phyloP scores from a whole-genome alignment of 2,329 filamentous ascomycete genomes.

The Lecanicillium sp. region DNA sequence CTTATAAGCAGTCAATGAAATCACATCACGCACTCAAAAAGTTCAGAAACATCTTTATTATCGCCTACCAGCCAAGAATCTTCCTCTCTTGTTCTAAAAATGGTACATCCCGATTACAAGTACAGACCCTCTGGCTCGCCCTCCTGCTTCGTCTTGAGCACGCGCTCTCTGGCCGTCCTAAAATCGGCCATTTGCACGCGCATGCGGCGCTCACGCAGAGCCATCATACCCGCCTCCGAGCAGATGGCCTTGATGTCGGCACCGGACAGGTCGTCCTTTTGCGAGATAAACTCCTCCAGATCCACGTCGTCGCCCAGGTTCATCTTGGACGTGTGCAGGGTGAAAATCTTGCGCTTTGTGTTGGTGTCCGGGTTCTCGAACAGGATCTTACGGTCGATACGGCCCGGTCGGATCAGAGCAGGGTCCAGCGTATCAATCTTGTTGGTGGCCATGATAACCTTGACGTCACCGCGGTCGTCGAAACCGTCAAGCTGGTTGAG shows the following conservation, averaged over 20 bases:
- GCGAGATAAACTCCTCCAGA: slow-evolving; percentile 94
- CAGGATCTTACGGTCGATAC: slow-evolving; percentile 95
- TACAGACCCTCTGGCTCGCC: slow-evolving; percentile 98
- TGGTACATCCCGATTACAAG: slow-evolving; percentile 57
- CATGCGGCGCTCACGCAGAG: slow-evolving; percentile 91
- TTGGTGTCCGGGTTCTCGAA: slow-evolving; percentile 70
- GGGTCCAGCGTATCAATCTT: slow-evolving; percentile 98
- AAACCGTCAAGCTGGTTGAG: slow-evolving; percentile 98
- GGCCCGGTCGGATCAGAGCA: slow-evolving; percentile 89
- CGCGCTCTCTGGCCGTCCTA: slow-evolving; percentile 82
- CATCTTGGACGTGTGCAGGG: slow-evolving; percentile 98
- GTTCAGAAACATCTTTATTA: too few species aligned
- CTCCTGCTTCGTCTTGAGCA: slow-evolving; percentile 97
- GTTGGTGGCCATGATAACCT: slow-evolving; percentile 99
- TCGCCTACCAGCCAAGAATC: slow-evolving; percentile 1
- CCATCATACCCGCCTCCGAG: slow-evolving; percentile 92
- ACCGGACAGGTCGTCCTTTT: slow-evolving; percentile 95
- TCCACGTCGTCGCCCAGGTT: slow-evolving; percentile 94
- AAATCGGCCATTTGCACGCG: slow-evolving; percentile 99
- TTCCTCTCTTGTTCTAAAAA: slow-evolving; percentile 13
- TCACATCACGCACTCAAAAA: too few species aligned
- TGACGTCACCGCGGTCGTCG: slow-evolving; percentile 96
- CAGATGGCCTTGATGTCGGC: slow-evolving; percentile 99
- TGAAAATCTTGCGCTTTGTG: slow-evolving; percentile 97
- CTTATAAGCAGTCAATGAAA: not conserved